Percentiles rank a stretch among this genome's conserved stretches.
Evolutionary conservation across 2,329 filamentous ascomycete species (phyloP).

Genomic region (Fusarium verticillioides): DNA sequence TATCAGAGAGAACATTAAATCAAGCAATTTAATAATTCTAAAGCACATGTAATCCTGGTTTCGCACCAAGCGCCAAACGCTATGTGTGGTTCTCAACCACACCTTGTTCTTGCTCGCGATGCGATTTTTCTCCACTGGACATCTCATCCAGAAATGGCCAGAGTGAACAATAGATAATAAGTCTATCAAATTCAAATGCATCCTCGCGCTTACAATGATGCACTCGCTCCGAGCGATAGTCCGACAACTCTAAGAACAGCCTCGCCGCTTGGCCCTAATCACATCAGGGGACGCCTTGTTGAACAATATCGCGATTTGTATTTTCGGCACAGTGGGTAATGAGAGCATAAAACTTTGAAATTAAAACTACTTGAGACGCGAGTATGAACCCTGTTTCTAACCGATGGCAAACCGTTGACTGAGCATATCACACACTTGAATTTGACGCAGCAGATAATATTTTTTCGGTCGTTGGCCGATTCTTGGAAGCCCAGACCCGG

Average conservation of each 20-base stretch:
- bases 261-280: neutral
- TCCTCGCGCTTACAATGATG: neutral
- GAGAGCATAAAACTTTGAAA: fast-evolving
- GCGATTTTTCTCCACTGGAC: no score
- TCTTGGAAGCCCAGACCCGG: neutral
- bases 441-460: neutral
- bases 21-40: neutral
- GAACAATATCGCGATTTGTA: neutral
- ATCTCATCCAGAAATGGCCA: neutral
- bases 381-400: neutral
- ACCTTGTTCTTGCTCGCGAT: neutral
- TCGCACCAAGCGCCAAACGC: neutral
- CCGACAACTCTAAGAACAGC: neutral
- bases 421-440: neutral
- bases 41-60: neutral
- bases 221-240: neutral
- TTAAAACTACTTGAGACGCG: fast-evolving
- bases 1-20: no score
- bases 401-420: neutral
- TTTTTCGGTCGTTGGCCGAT: neutral
- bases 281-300: neutral
- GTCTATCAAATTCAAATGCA: neutral
- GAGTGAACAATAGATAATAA: neutral
- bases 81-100: neutral
- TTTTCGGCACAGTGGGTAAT: neutral